Percentiles rank a stretch among this genome's conserved stretches.
Evolutionary conservation across 2,329 filamentous ascomycete species (phyloP).

Genomic region (Phialophora verrucosa): DNA sequence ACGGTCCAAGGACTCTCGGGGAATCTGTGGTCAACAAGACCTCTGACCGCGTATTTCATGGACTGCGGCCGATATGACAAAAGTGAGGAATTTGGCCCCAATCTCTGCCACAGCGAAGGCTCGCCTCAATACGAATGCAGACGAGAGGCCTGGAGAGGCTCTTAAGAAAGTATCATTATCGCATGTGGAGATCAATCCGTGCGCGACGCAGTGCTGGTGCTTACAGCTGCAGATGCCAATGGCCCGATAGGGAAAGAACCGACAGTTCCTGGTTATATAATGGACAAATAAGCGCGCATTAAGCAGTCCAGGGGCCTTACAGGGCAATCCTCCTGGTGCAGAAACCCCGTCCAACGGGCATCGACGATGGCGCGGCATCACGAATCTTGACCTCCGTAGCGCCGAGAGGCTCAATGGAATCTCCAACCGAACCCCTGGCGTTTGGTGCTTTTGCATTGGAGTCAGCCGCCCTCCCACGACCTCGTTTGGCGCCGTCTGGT

Average conservation of each 20-base stretch:
- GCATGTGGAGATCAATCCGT: neutral
- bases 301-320: neutral
- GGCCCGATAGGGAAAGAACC: neutral
- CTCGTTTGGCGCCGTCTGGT: slow-evolving; percentile 3
- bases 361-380: slow-evolving; percentile 4
- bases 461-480: neutral
- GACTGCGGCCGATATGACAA: neutral
- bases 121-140: neutral
- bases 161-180: neutral
- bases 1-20: neutral
- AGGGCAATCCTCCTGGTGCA: slow-evolving; percentile 2
- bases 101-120: neutral
- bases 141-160: slow-evolving; percentile 5
- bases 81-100: neutral
- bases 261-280: slow-evolving; percentile 4
- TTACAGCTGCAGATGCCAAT: neutral
- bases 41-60: neutral
- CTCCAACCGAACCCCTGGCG: slow-evolving; percentile 7
- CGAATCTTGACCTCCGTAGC: slow-evolving; percentile 8
- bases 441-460: slow-evolving; percentile 6
- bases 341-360: slow-evolving; percentile 12
- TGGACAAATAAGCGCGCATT: slow-evolving; percentile 12
- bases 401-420: slow-evolving; percentile 11
- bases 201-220: slow-evolving; percentile 7
- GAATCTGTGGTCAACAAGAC: neutral